Evolutionary conservation across 208 protist genomes (phyloP), one percentile per base, ranked within the genome.

Genomic region (Acanthamoeba polyphaga): DNA sequence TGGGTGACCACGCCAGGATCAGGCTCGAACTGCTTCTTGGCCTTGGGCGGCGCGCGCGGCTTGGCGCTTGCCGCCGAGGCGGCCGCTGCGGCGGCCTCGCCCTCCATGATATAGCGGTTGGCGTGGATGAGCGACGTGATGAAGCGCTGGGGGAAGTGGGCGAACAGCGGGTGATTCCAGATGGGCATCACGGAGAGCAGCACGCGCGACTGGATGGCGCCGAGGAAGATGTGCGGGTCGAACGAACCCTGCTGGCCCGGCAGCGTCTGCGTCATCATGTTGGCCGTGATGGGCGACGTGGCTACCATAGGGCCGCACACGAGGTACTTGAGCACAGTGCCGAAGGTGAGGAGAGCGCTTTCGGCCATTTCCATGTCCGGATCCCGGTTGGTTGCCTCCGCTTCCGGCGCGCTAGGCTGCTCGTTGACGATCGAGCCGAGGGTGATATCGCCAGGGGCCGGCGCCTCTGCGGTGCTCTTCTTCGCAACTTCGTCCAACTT

Each of bases 71-170:
- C 72, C 19, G 38, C 72, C 4, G 72, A 10, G 29, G 72, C 29
- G 0, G 72, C 72, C 6, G 72, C 89, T 22, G 60, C 43, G 24
- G 89, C 66, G 46, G 70, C 53, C 55, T 74, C 89, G 29, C 89
- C 89, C 51, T 91, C 84, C 38, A 91, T 68, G 62, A 91, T 91
- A 38, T 70, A 93, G 49, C 70, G 43, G n/a, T 93, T 93, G 66
- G 89, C 60, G 27, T 58, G 89, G 46, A 93, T 38, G 62, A 93
- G 68, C 49, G 89, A 74, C n/a, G 89, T 93, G 89, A 93, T 93
- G 51, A 93, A 93, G 55, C 89, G 89, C 29, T 58, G 51, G 13
- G 89, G 89, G 89, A 93, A 93, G 32, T 93, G 89, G 9, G 70
- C 27, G 66, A 93, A 93, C 29, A 82, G 29, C 70, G 60, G 66